Conservation (phyloP, 345 rosid species). For the Viola odorata region DNA sequence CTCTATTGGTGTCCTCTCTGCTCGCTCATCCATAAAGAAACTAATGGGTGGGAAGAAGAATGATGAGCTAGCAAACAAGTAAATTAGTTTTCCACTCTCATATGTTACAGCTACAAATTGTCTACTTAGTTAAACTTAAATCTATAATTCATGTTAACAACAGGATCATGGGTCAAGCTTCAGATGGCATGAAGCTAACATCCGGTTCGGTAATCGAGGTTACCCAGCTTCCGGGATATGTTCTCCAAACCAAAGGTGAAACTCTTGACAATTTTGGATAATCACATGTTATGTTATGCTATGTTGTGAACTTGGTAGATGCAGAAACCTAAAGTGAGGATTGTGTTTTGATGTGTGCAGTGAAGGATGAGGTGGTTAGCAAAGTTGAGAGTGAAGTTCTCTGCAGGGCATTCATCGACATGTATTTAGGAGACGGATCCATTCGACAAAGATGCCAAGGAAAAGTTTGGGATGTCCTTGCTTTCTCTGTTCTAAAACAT, state of each 20-base stretch:
- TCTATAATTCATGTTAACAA: constrained; percentile 1
- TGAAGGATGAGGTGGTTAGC: constrained; percentile 39
- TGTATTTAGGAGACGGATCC: constrained; percentile 49
- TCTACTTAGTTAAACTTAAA: neutral
- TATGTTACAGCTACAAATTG: neutral
- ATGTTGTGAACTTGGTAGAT: too few relatives aligned
- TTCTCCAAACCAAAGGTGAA: constrained; percentile 35
- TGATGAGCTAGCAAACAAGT: constrained; percentile 37
- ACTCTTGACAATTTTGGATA: neutral
- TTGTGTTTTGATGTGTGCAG: constrained; percentile 22
- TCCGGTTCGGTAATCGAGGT: constrained; percentile 45
- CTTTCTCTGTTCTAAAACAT: constrained; percentile 37
- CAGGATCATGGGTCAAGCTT: constrained; percentile 40
- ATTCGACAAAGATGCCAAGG: constrained; percentile 44
- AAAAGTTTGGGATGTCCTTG: constrained; percentile 37
- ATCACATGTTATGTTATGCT: neutral
- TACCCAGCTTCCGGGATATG: constrained; percentile 38
- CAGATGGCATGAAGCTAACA: constrained; percentile 39
- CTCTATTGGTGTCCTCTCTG: too few relatives aligned
- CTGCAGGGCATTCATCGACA: constrained; percentile 39
- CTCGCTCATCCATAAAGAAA: constrained; percentile 30
- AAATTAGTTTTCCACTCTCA: neutral
- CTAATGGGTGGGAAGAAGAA: constrained; percentile 39
- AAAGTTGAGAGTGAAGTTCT: constrained; percentile 45
- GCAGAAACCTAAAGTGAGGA: neutral